Base-by-base conservation (phyloP, 495 filamentous ascomycete species). In the Ascobolus immersus region DNA sequence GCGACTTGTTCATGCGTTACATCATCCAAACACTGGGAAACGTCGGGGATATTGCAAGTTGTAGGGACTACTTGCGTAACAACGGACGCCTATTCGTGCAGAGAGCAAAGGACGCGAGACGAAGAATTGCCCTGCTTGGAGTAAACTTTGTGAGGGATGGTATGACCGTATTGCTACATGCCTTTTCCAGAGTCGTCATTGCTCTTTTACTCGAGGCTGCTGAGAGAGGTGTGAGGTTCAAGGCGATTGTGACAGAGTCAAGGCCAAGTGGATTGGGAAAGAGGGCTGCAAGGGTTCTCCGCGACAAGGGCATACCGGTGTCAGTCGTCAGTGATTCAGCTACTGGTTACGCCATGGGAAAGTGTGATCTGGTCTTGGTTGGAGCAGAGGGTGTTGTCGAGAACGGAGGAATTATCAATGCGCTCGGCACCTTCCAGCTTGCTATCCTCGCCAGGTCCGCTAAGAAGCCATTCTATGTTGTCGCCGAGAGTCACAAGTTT, bases 331-430 rank as follows among this genome's bases (percentile, higher is more conserved):
- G 69, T 4, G 71, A 76, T 38, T 68, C 69, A 14, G 80, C 80
- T 1, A 73, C 86, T 2, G 80, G 76, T 7, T 81, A 86, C 44
- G 63, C 74, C n/a, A 68, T 94, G 38, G 65, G 62, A n/a, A 74
- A 73, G 51, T 64, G 79, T 7, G 65, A 74, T 44, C 63, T 82
- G 43, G 71, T 84, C 0, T 70, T 96, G 31, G 77, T 89, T 10
- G 86, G 86, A 31, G 78, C 81, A n/a, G 86, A 96, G 43, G 80
- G 76, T 29, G 78, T 93, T 13, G 77, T 86, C 25, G 77, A 89
- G 44, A 89, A 93, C 51, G 86, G 86, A 12, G 82, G 84, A 17
- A 71, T 93, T 36, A 77, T 96, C 39, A 80, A 50, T 20, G 37
- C 48, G 30, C 64, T 94, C 60, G 86, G 86, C 15, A 93, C 86